Conservation (phyloP, 164 flowering plant genomes). For the Berberis vulgaris region DNA sequence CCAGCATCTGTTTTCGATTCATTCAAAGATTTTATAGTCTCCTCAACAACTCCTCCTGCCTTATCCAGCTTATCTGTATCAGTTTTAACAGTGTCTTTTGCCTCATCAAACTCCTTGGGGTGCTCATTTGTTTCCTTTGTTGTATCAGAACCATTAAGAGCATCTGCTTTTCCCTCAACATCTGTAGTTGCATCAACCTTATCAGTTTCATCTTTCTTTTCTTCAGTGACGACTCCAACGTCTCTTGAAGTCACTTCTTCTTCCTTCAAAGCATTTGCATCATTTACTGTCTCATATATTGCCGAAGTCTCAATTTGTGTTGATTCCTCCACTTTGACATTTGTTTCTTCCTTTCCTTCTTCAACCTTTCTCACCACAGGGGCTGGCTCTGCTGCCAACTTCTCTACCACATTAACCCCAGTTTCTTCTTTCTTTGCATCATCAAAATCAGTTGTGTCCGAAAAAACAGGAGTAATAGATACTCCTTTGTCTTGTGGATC, state of each 20-base stretch:
- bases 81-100: slow-evolving; percentile 13
- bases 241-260: not conserved
- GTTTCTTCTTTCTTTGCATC: slow-evolving; percentile 7
- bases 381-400: slow-evolving; percentile 4
- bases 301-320: slow-evolving; percentile 6
- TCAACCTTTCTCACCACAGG: slow-evolving; percentile 7
- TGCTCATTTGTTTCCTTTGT: slow-evolving; percentile 8
- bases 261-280: not conserved
- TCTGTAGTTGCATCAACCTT: not conserved
- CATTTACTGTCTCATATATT: not conserved
- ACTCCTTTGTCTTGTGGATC: slow-evolving; percentile 6
- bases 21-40: slow-evolving; percentile 14
- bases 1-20: slow-evolving; percentile 18
- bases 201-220: slow-evolving; percentile 12
- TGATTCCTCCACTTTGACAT: slow-evolving; percentile 12
- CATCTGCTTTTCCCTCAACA: not conserved
- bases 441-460: slow-evolving; percentile 6
- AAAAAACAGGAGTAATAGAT: slow-evolving; percentile 8
- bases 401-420: slow-evolving; percentile 7
- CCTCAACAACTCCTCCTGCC: slow-evolving; percentile 10
- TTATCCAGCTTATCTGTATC: slow-evolving; percentile 14
- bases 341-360: slow-evolving; percentile 6
- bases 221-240: slow-evolving; percentile 9
- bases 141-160: slow-evolving; percentile 7
- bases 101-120: not conserved